Conservation (phyloP, 148 eudicot species). For the Chenopodium berlandieri region DNA sequence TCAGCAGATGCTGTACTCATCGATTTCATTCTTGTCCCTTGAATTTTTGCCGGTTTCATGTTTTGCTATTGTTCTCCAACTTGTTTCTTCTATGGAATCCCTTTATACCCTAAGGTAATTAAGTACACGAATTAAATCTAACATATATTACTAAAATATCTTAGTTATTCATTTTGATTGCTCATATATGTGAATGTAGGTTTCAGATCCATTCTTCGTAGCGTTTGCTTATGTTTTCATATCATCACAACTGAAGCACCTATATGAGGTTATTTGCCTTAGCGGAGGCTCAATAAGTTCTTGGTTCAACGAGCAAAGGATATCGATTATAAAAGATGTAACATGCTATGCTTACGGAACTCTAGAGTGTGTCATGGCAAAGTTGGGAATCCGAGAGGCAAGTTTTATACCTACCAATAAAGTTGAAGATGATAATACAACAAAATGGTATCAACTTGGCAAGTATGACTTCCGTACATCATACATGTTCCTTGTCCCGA, state of each 20-base stretch:
- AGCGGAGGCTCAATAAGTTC: slow-evolving; percentile 22
- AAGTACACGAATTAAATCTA: no score
- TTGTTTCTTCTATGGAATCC: slow-evolving; percentile 40
- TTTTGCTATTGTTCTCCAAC: slow-evolving; percentile 35
- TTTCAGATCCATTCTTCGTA: slow-evolving; percentile 41
- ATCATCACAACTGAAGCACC: slow-evolving; percentile 35
- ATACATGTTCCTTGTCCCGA: slow-evolving; percentile 42
- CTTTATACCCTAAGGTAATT: slow-evolving; percentile 52
- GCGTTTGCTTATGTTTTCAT: slow-evolving; percentile 39
- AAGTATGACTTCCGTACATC: slow-evolving; percentile 57
- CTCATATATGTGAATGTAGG: slow-evolving; percentile 29
- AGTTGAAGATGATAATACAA: slow-evolving; percentile 44
- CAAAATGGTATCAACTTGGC: slow-evolving; percentile 45
- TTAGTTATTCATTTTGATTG: not conserved
- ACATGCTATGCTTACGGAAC: slow-evolving; percentile 39
- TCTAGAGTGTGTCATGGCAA: slow-evolving; percentile 41
- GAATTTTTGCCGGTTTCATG: slow-evolving; percentile 26
- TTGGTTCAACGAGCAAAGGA: slow-evolving; percentile 44
- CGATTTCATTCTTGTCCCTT: slow-evolving; percentile 25
- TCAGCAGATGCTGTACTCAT: slow-evolving; percentile 43
- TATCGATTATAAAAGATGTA: slow-evolving; percentile 45
- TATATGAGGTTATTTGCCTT: slow-evolving; percentile 25
- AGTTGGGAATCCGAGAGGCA: slow-evolving; percentile 39
- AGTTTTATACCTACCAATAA: slow-evolving; percentile 62
- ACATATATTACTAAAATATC: no score